Evolutionary conservation across 192 early-diverging fungal genomes (phyloP).

Genomic region (Geranomyces variabilis): DNA sequence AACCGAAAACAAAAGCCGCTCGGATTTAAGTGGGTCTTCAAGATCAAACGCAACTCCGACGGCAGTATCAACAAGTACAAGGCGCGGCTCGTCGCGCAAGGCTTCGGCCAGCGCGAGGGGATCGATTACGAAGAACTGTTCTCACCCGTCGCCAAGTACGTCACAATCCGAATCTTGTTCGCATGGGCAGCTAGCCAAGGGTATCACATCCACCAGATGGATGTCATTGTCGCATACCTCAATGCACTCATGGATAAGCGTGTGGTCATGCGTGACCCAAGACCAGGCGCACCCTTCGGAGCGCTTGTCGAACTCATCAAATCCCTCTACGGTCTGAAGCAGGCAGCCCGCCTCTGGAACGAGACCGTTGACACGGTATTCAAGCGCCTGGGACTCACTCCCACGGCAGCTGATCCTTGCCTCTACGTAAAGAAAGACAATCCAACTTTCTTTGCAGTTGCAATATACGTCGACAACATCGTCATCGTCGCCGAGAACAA

Average conservation of each 20-base stretch:
- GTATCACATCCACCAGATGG: slow-evolving; percentile 34
- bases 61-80: slow-evolving; percentile 23
- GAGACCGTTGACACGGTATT: slow-evolving; percentile 10
- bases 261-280: slow-evolving; percentile 40
- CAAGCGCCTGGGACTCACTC: slow-evolving; percentile 2
- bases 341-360: slow-evolving; percentile 23
- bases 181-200: slow-evolving; percentile 12
- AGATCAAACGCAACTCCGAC: slow-evolving; percentile 9
- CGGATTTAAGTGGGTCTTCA: slow-evolving; percentile 24
- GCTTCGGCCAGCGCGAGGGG: slow-evolving; percentile 37
- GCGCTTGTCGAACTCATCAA: background rate
- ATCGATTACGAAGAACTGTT: slow-evolving; percentile 49
- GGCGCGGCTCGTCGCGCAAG: slow-evolving; percentile 38
- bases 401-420: background rate
- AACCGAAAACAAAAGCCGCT: background rate
- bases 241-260: slow-evolving; percentile 32
- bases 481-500: slow-evolving; percentile 7
- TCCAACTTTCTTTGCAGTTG: slow-evolving; percentile 8
- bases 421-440: slow-evolving; percentile 24
- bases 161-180: slow-evolving; percentile 23
- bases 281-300: slow-evolving; percentile 19
- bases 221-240: slow-evolving; percentile 43
- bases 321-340: slow-evolving; percentile 29
- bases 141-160: slow-evolving; percentile 44
- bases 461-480: slow-evolving; percentile 48